Evolutionary conservation across 1,139 yeast species (phyloP), one percentile per base, ranked within the genome.

Genomic region (Yamadazyma sp.): DNA sequence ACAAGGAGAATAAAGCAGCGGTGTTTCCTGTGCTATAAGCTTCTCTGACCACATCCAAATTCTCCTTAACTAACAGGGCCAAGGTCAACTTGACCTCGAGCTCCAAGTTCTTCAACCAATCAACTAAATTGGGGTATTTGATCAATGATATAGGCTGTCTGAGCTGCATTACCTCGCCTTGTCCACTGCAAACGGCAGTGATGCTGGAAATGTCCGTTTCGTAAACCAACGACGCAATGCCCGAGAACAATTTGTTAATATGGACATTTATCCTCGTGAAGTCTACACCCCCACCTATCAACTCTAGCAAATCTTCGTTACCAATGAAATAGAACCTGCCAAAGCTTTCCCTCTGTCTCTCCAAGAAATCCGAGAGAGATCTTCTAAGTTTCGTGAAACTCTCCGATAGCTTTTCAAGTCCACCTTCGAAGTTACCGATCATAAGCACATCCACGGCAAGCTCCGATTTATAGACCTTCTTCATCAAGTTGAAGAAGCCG

Each of bases 271-370:
- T 66, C 7, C 76, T 58, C 0, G 47, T 44, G 4, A 78, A 58
- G 49, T 83, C 77, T 7, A 61, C 62, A 0, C 82, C 69, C 42
- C 82, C 75, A 3, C 97, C 96, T 40, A 92, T 76, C 31, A 92
- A 76, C 47, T 88, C 95, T 29, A 92, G 64, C 30, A 92, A 65
- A 56, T 91, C 97, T 47, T 89, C 96, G 55, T 92, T 92, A 5
- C 98, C 97, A 29, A 92, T 66, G 54, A 92, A 91, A 52, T 84
- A 89, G 44, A 91, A 85, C 34, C 98, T 70, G 0, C 96, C 92
- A 52, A 85, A 91, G 2, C 73, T 47, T 36, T 78, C 84, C 47
- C 98, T 67, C 54, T 91, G 96, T 33, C 75, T 77, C 51, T 91
- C 97, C 35, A 91, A 69, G 56, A 83, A 92, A 12, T 87, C 94